phyloP scores from a whole-genome alignment of 768 basidiomycete genomes.

The Galerina sulciceps region DNA sequence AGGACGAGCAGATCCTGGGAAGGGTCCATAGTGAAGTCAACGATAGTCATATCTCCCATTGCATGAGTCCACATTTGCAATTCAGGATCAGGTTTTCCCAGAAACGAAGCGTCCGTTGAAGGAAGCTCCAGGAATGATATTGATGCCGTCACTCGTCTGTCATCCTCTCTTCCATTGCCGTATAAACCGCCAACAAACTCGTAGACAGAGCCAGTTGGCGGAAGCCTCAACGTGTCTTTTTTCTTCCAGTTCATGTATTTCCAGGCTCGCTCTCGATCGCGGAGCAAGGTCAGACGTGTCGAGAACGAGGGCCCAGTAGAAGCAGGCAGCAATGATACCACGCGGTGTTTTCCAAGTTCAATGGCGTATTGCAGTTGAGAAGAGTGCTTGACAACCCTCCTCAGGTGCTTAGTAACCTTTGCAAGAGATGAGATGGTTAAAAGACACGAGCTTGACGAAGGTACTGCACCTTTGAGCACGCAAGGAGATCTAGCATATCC shows the following conservation, averaged over 20 bases:
- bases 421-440: slow-evolving; percentile 4
- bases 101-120: slow-evolving; percentile 26
- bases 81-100: slow-evolving; percentile 24
- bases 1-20: slow-evolving; percentile 57
- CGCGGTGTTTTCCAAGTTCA: slow-evolving; percentile 50
- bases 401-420: slow-evolving; percentile 45
- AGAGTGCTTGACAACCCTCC: slow-evolving; percentile 41
- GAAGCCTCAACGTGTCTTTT: slow-evolving; percentile 39
- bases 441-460: not conserved
- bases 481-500: slow-evolving; percentile 38
- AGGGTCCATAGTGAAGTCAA: slow-evolving; percentile 64
- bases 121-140: slow-evolving; percentile 59
- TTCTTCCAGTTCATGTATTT: slow-evolving; percentile 43
- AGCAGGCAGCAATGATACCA: slow-evolving; percentile 40
- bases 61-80: slow-evolving; percentile 47
- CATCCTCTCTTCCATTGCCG: slow-evolving; percentile 51
- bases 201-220: slow-evolving; percentile 51
- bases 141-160: slow-evolving; percentile 40
- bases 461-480: slow-evolving; percentile 32
- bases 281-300: slow-evolving; percentile 43
- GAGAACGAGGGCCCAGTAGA: slow-evolving; percentile 36
- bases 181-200: slow-evolving; percentile 57
- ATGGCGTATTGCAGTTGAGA: slow-evolving; percentile 53
- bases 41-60: slow-evolving; percentile 45
- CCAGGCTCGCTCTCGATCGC: slow-evolving; percentile 53